Conservation (phyloP, 306 rosid species). For the Crotalaria pallida region DNA sequence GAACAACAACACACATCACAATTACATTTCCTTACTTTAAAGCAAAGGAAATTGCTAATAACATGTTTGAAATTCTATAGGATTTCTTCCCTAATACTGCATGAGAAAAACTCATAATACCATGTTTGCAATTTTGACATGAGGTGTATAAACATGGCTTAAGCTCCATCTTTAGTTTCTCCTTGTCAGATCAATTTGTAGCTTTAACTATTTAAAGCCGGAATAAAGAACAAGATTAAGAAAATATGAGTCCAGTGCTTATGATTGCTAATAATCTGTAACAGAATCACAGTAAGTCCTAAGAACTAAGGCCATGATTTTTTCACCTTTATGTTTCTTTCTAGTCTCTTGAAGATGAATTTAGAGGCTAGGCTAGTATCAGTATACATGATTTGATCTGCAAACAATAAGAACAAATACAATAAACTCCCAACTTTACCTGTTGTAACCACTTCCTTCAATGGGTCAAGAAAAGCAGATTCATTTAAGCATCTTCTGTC, state of each 20-base stretch:
- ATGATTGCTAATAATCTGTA: neutral
- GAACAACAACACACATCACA: neutral
- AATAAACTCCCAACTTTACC: neutral
- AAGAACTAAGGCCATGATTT: neutral
- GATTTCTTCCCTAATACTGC: neutral
- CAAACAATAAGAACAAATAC: neutral
- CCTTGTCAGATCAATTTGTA: neutral
- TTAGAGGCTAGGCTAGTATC: neutral
- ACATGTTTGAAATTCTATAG: neutral
- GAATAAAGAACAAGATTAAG: neutral
- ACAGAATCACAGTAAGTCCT: neutral
- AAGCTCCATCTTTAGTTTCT: neutral
- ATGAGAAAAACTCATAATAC: neutral
- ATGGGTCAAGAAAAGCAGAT: conserved; percentile 16
- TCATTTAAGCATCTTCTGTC: conserved; percentile 27
- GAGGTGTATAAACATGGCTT: neutral
- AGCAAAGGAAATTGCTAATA: neutral
- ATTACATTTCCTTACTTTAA: neutral
- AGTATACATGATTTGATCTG: neutral
- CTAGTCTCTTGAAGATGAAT: neutral
- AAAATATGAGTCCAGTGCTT: neutral
- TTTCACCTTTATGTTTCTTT: neutral
- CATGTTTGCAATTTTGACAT: neutral
- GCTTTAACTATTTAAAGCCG: neutral
- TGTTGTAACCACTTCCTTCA: conserved; percentile 14